Conservation (phyloP, 2,329 filamentous ascomycete genomes). For the Trichoderma endophyticum region DNA sequence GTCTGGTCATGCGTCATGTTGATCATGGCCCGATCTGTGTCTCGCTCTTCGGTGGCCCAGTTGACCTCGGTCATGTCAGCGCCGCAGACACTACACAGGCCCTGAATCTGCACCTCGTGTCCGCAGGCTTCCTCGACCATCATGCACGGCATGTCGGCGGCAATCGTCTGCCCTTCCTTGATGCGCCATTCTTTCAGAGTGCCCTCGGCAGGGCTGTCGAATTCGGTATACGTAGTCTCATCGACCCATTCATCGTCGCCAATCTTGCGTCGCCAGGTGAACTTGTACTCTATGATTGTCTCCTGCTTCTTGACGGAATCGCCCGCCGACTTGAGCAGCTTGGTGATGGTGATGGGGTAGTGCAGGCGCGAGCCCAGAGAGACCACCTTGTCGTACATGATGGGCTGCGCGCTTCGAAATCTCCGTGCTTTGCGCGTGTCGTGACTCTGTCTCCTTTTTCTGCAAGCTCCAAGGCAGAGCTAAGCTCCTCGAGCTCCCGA, state of each 20-base stretch:
- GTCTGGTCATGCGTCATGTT: constrained; percentile 94
- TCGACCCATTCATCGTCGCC: constrained; percentile 62
- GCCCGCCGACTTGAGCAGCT: constrained; percentile 72
- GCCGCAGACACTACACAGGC: constrained; percentile 87
- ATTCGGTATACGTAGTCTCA: constrained; percentile 69
- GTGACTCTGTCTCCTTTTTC: background rate
- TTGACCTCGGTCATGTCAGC: constrained; percentile 92
- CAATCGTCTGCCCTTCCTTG: constrained; percentile 61
- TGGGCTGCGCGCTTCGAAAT: constrained; percentile 8
- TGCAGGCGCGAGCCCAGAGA: constrained; percentile 63
- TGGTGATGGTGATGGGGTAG: constrained; percentile 91
- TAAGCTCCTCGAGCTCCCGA: constrained; percentile 7
- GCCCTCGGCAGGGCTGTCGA: constrained; percentile 81
- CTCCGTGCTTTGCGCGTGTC: constrained; percentile 9
- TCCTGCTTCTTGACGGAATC: constrained; percentile 74
- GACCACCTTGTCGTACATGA: constrained; percentile 43
- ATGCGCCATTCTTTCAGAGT: constrained; percentile 75
- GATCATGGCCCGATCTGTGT: constrained; percentile 84
- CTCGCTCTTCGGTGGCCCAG: constrained; percentile 76
- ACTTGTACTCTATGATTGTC: constrained; percentile 81
- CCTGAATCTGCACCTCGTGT: constrained; percentile 87
- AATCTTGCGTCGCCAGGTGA: constrained; percentile 73
- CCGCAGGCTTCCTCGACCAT: constrained; percentile 88
- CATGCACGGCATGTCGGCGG: constrained; percentile 56
- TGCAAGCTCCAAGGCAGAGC: background rate